phyloP scores from a whole-genome alignment of 2,329 filamentous ascomycete genomes.

The Cordyceps pruinosa region DNA sequence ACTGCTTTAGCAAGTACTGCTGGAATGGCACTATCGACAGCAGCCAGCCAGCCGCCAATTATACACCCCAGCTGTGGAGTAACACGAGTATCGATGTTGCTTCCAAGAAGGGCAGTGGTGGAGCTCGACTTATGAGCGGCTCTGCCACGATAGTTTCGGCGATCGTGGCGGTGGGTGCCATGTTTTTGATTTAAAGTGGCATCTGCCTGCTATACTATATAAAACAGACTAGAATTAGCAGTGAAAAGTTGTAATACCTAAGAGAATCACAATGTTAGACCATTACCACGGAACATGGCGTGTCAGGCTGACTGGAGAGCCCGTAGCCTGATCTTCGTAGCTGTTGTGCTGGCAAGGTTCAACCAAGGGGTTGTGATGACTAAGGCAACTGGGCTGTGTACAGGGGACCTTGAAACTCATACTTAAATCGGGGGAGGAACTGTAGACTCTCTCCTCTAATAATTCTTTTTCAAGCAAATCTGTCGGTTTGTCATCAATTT shows the following conservation, averaged over 20 bases:
- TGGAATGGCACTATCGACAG: constrained; percentile 70
- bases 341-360: neutral
- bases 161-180: neutral
- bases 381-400: neutral
- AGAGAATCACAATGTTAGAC: neutral
- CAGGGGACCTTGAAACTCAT: neutral
- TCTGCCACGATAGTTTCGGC: neutral
- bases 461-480: neutral
- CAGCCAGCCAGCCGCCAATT: constrained; percentile 16
- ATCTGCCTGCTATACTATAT: neutral
- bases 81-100: constrained; percentile 4
- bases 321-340: no score
- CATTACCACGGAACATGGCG: no score
- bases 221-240: neutral
- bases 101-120: neutral
- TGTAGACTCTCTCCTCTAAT: neutral
- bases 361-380: neutral
- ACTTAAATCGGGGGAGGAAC: neutral
- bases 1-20: constrained; percentile 80
- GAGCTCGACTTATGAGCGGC: neutral
- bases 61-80: constrained; percentile 4
- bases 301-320: no score
- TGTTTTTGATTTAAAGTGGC: neutral
- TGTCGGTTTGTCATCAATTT: neutral
- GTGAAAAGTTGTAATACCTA: neutral